Evolutionary conservation across 116 monocot genomes (phyloP).

Genomic region (Dioscorea cayenensis): DNA sequence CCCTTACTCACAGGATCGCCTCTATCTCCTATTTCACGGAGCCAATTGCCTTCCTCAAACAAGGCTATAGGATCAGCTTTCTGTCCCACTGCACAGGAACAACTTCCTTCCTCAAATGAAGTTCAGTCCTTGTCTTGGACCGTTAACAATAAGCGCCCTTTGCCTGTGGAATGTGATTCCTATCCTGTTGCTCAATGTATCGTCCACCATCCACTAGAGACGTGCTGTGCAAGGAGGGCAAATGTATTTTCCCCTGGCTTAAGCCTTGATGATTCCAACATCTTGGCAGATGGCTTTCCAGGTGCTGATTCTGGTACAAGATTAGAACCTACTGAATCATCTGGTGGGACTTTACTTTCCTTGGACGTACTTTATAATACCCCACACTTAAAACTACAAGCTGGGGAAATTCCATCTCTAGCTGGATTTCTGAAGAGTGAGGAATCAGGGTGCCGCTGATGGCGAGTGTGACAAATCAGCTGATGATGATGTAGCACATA

Average conservation of each 20-base stretch:
- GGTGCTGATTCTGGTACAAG: conserved; percentile 31
- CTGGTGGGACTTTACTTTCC: conserved; percentile 13
- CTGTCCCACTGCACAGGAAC: conserved; percentile 59
- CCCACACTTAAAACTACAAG: conserved; percentile 37
- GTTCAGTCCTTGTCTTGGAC: conserved; percentile 26
- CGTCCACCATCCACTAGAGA: conserved; percentile 69
- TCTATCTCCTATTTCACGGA: conserved; percentile 20
- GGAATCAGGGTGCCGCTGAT: conserved; percentile 49
- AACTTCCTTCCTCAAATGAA: conserved; percentile 33
- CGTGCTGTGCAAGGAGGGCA: conserved; percentile 64
- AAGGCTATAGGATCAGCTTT: conserved; percentile 12
- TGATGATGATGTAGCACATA: conserved; percentile 47
- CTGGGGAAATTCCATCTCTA: conserved; percentile 47
- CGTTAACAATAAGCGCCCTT: conserved; percentile 53
- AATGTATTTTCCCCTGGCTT: conserved; percentile 79
- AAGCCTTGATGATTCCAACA: conserved; percentile 50
- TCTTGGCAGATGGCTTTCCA: conserved; percentile 32
- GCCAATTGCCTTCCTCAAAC: conserved; percentile 30
- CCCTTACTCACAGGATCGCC: conserved; percentile 9
- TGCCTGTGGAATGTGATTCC: conserved; percentile 45
- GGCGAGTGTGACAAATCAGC: conserved; percentile 44
- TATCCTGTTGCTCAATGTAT: conserved; percentile 68
- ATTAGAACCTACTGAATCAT: conserved; percentile 25
- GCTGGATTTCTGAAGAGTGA: conserved; percentile 65
- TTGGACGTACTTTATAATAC: conserved; percentile 14